phyloP scores from a whole-genome alignment of 2,329 filamentous ascomycete genomes.

The Diaporthe vexans region DNA sequence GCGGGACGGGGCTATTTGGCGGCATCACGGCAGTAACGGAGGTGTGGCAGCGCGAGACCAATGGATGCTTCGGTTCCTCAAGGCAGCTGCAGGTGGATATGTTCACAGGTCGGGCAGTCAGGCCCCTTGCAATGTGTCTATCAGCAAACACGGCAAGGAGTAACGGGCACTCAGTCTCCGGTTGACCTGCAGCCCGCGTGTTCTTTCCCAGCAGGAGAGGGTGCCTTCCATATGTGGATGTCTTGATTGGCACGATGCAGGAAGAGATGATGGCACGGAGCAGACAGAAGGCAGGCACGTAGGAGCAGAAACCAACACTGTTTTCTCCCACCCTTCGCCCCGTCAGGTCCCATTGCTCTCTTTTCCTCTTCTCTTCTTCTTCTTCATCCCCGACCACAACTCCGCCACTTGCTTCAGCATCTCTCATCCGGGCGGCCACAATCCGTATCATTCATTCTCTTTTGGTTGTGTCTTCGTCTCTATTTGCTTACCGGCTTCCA shows the following conservation, averaged over 20 bases:
- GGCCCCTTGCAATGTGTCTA: too few species aligned
- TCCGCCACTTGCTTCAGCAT: constrained; percentile 32
- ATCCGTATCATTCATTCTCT: constrained; percentile 17
- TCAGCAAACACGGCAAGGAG: not conserved
- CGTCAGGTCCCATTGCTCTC: not conserved
- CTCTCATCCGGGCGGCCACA: constrained; percentile 20
- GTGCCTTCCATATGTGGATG: not conserved
- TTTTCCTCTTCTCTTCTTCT: not conserved
- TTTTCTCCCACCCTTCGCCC: constrained; percentile 16
- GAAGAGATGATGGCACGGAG: not conserved
- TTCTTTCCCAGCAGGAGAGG: not conserved
- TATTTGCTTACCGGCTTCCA: not conserved
- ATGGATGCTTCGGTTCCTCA: not conserved
- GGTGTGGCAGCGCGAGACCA: not conserved
- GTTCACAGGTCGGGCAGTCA: not conserved
- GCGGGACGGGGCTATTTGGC: not conserved
- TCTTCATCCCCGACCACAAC: constrained; percentile 19
- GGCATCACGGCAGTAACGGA: not conserved
- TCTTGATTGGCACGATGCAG: not conserved
- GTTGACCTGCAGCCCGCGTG: not conserved
- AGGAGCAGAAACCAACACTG: constrained; percentile 20
- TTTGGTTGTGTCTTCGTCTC: constrained; percentile 31
- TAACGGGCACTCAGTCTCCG: not conserved
- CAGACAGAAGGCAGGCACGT: constrained; percentile 10
- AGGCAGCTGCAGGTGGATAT: not conserved